Evolutionary conservation across 106 monocot species (phyloP), one percentile per base, ranked within the genome.

Genomic region (Posidonia australis): DNA sequence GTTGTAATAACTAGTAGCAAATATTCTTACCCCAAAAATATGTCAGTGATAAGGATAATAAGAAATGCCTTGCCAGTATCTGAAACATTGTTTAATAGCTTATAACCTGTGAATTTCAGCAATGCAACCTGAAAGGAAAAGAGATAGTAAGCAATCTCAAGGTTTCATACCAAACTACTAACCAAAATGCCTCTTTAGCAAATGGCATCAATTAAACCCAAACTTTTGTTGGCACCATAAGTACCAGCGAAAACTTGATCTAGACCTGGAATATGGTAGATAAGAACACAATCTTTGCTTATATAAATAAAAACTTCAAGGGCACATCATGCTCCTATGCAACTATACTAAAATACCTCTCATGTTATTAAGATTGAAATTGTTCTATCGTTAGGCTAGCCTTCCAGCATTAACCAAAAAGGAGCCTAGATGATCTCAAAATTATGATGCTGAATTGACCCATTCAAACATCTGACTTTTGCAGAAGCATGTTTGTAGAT

Each of bases 51-150:
- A 57, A 90, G 77, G 78, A 96, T 96, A 51, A 96, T 96, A 58
- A 96, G 80, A 65, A 73, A 73, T 23, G 73, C 73, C 65, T 73
- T 73, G 27, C 73, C 73, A 28, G 73, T 73, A 18, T 96, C 90
- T 58, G 94, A 90, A 63, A 90, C 78, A 63, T 90, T 90, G 68
- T 90, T 96, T 79, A 96, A 56, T 68, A 96, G 56, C 72, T 90
- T 96, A 74, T 96, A 96, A 67, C 94, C 90, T 44, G 94, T 96
- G 68, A 73, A 73, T 63, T 87, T 96, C 51, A 90, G 80, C 77
- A 96, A 76, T 65, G 94, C 94, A 65, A 96, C 94, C 94, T 96
- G 80, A 59, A 66, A 66, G 69, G 23, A 74, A n/a, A 71, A 13
- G 32, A 13, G 41, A 61, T 10, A 36, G 21, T 36, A 36, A 36